Evolutionary conservation across 371 early-diverging fungal species (phyloP).

Genomic region (Mucor ambiguus): DNA sequence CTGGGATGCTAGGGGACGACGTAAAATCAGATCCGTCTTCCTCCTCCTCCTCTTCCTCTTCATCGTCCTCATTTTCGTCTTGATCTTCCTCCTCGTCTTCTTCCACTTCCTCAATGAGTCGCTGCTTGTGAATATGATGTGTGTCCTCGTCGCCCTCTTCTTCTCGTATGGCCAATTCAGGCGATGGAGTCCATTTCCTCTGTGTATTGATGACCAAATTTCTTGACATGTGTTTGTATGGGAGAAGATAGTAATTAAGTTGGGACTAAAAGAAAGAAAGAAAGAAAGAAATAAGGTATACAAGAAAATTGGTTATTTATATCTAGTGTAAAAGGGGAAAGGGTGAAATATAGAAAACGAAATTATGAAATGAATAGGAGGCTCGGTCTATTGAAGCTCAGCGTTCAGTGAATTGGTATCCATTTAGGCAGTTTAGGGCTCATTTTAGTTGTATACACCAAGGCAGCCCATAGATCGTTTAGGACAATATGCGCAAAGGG

Average conservation of each 20-base stretch:
- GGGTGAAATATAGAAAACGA: background rate
- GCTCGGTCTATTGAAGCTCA: background rate
- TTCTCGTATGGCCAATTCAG: conserved; percentile 23
- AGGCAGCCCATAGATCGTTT: background rate
- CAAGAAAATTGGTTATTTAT: background rate
- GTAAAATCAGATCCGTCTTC: conserved; percentile 31
- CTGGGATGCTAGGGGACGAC: conserved; percentile 37
- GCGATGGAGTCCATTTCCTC: conserved; percentile 26
- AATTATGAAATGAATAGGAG: background rate
- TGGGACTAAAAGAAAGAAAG: background rate
- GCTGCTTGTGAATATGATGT: background rate
- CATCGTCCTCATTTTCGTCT: conserved; percentile 18
- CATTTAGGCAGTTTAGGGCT: background rate
- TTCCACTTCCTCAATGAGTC: conserved; percentile 18
- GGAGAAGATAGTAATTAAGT: background rate
- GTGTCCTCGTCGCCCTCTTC: conserved; percentile 18
- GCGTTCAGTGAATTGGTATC: background rate
- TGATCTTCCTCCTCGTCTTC: conserved; percentile 1
- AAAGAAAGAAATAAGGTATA: background rate
- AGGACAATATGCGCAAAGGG: background rate
- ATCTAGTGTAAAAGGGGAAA: background rate
- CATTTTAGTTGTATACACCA: background rate
- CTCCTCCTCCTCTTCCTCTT: conserved; percentile 18
- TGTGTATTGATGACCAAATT: conserved; percentile 16
- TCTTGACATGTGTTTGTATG: conserved; percentile 12